A percentile compares a stretch with the other conserved stretches of the same genome.
These are phyloP conservation scores for Trichopus zeylanicus DNA, from an alignment of 116 monocot species.

Conservation along the genomic window DNA sequence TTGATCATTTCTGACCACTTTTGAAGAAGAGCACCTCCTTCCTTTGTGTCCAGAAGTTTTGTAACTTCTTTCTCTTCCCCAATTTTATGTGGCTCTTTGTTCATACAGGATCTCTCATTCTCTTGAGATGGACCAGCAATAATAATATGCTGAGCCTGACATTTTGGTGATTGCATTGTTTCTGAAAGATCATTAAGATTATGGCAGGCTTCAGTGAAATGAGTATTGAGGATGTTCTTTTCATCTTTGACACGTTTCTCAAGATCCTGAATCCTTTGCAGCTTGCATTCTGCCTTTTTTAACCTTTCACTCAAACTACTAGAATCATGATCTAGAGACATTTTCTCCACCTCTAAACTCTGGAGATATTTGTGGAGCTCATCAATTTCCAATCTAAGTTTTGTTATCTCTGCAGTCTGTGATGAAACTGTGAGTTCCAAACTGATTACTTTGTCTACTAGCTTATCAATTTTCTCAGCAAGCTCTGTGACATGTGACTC, in stretches of 20 bases:
- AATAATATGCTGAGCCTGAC: conserved; percentile 4
- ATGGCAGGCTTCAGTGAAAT: conserved; percentile 26
- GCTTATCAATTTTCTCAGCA: conserved; percentile 72
- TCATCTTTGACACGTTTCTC: conserved; percentile 26
- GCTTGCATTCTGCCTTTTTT: conserved; percentile 47
- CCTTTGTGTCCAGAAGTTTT: not conserved
- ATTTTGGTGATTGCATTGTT: conserved; percentile 24
- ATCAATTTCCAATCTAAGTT: conserved; percentile 45
- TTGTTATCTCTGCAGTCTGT: conserved; percentile 58
- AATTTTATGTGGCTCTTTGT: not conserved
- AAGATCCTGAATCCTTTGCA: conserved; percentile 39
- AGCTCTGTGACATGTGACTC: conserved; percentile 49
- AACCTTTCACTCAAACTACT: conserved; percentile 22
- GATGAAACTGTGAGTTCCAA: conserved; percentile 62
- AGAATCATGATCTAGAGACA: conserved; percentile 15
- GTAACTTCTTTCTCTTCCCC: not conserved
- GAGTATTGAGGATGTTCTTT: conserved; percentile 17
- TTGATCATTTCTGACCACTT: too few species aligned
- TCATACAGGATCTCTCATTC: too few species aligned
- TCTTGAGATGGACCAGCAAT: not conserved
- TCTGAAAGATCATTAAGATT: conserved; percentile 34
- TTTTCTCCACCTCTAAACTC: conserved; percentile 53
- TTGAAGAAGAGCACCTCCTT: not conserved
- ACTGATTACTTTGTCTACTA: conserved; percentile 51
- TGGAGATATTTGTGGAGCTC: conserved; percentile 47